Percentiles rank a stretch among this genome's conserved stretches.
Evolutionary conservation across 2,329 filamentous ascomycete genomes (phyloP).

Genomic region (Cytospora mali): DNA sequence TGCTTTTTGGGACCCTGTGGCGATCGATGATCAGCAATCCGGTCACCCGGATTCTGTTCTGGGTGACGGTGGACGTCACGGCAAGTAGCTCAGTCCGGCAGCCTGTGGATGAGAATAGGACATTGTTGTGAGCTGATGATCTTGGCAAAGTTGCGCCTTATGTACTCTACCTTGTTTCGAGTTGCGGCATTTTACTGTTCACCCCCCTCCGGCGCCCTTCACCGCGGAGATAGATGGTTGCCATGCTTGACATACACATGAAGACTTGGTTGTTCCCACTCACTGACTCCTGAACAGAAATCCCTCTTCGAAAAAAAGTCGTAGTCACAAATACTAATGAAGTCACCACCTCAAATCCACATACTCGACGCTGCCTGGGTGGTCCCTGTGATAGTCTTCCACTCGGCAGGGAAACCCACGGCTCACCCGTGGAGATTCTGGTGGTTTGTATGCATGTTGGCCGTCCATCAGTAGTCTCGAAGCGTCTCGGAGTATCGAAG

Average conservation of each 20-base stretch:
- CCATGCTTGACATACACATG: background rate
- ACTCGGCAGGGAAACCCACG: background rate
- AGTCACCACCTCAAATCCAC: background rate
- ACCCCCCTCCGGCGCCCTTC: too few relatives aligned
- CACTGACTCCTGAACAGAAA: background rate
- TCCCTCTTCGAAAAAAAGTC: background rate
- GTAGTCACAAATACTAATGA: background rate
- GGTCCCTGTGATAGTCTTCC: background rate
- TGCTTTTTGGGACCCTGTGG: background rate
- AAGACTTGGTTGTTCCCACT: background rate
- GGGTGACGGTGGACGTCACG: background rate
- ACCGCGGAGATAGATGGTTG: too few relatives aligned
- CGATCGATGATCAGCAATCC: background rate
- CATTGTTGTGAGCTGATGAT: background rate
- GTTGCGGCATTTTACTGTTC: too few relatives aligned
- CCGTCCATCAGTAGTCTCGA: background rate
- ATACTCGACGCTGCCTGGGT: background rate
- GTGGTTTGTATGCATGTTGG: background rate
- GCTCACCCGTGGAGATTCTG: background rate
- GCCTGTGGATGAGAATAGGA: background rate
- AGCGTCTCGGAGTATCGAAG: too few relatives aligned
- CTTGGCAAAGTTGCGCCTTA: background rate
- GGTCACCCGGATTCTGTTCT: too few relatives aligned
- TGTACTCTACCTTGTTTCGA: background rate
- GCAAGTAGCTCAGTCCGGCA: background rate